A percentile compares a stretch with the other conserved stretches of the same genome.
These are phyloP conservation scores for Ogataea hybrid DNA, from an alignment of 1,139 yeast species.

Conservation along the genomic window DNA sequence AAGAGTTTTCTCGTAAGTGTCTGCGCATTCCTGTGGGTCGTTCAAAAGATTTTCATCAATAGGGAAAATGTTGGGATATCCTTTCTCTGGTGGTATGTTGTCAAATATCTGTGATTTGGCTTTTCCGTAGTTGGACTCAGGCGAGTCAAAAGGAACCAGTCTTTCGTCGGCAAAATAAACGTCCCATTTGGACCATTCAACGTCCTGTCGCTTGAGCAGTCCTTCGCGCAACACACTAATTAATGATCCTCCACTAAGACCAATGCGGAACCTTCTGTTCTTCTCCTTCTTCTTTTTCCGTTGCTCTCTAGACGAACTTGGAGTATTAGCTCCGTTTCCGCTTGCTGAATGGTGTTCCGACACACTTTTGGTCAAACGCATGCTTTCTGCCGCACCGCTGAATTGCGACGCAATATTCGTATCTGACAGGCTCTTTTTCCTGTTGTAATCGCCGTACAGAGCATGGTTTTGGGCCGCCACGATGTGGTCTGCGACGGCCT, in stretches of 20 bases:
- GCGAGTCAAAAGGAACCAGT: slow-evolving; percentile 80
- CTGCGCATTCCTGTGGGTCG: slow-evolving; percentile 95
- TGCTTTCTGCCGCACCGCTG: background rate
- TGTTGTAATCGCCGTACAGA: slow-evolving; percentile 44
- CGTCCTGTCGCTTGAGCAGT: slow-evolving; percentile 59
- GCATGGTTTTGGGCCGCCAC: slow-evolving; percentile 77
- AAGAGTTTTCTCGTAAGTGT: slow-evolving; percentile 79
- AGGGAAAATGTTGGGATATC: slow-evolving; percentile 72
- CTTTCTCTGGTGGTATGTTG: slow-evolving; percentile 49
- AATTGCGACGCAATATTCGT: slow-evolving; percentile 7
- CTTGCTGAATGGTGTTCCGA: slow-evolving; percentile 13
- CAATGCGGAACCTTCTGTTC: slow-evolving; percentile 78
- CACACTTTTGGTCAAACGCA: background rate
- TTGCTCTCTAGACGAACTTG: slow-evolving; percentile 19
- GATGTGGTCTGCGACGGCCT: slow-evolving; percentile 90
- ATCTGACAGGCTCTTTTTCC: slow-evolving; percentile 13
- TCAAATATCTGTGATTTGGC: slow-evolving; percentile 84
- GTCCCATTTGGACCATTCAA: slow-evolving; percentile 95
- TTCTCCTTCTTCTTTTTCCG: slow-evolving; percentile 47
- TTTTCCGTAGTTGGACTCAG: slow-evolving; percentile 86
- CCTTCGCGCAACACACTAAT: slow-evolving; percentile 86
- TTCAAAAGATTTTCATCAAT: slow-evolving; percentile 73
- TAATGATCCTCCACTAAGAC: slow-evolving; percentile 90
- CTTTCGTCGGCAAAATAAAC: slow-evolving; percentile 96
- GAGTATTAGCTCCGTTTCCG: slow-evolving; percentile 8